Evolutionary conservation across 2,329 filamentous ascomycete genomes (phyloP), one percentile per base, ranked within the genome.

Genomic region (Ilyonectria destructans): DNA sequence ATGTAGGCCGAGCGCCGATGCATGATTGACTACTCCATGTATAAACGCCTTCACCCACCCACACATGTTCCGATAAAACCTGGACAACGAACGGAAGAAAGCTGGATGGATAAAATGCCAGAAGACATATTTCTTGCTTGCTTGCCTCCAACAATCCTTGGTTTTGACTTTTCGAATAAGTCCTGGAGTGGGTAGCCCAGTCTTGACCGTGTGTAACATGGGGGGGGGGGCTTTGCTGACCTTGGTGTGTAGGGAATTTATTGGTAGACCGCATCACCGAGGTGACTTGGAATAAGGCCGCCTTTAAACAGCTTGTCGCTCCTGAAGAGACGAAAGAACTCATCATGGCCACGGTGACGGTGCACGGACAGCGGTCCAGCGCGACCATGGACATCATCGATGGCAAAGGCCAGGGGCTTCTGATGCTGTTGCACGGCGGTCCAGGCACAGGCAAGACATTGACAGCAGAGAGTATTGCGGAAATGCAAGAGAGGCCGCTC

Each of bases 401-500:
- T 2, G 62, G 62, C 12, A 64, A 64, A 26, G 62, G 62, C 4
- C 62, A 64, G 17, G 62, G 62, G 7, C 62, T 64, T 52, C 21
- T 64, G n/a, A 64, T 64, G 19, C 35, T 64, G 9, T 46, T 64
- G 4, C 62, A 64, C 19, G 62, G 62, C 6, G 62, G 62, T 3
- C 62, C 54, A 3, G 62, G 62, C 1, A 64, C 54, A 2, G 60
- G 60, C 0, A 72, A 72, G 54, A 72, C 70, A 1, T 56, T 72
- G 7, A 72, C 70, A 3, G 69, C 70, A 0, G 69, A 72, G 33
- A 72, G 69, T 13, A 69, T 72, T 13, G 70, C 70, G 0, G 70
- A 72, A 13, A 40, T 68, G 1, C 67, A 67, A 3, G 71, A 72
- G 51, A 70, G 62, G 13, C 69, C 69, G 4, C 17, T 72, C 1